Evolutionary conservation across 768 basidiomycete genomes (phyloP), one percentile per base, ranked within the genome.

Genomic region (Serendipita sp.): DNA sequence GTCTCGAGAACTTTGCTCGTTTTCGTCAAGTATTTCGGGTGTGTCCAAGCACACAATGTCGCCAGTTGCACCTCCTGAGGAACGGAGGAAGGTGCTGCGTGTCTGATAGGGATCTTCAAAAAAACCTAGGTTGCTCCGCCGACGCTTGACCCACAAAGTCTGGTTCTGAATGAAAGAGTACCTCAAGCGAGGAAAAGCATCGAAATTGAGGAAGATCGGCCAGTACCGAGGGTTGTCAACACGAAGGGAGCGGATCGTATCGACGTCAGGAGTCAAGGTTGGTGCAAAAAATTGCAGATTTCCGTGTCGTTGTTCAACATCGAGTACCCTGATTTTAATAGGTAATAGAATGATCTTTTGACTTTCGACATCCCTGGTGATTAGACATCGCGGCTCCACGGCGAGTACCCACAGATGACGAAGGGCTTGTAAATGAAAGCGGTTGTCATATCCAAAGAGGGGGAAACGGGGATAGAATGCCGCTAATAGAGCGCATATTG

Each of bases 351-450:
- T 90, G 0, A 92, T 85, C 72, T 96, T 90, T 2, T 82, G 81
- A 2, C 89, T 90, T 69, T 97, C 93, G 35, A 96, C 90, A 69
- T 99, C 96, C 35, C 90, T 82, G 0, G 92, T 90, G 44, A 93
- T 81, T 16, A 99, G 78, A 71, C 95, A 97, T 56, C 95, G 77
- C 3, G 96, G 96, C 70, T 99, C 95, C 3, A 89, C 87, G 1
- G 96, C 95, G 48, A 99, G 79, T 1, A 90, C 92, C 96, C 96
- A 99, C 28, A 99, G 75, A 72, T 98, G 95, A 4, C 96, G 84
- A 66, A 94, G 82, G 0, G 93, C 92, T 73, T 97, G 96, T 2
- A 96, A 79, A 70, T 89, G 94, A 51, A 86, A 84, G 66, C 87
- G 86, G 76, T 96, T 97, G 70, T 98, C 95, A 2, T 83, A 83